Evolutionary conservation across 306 rosid species (phyloP).

Genomic region (Trichosanthes truncata): DNA sequence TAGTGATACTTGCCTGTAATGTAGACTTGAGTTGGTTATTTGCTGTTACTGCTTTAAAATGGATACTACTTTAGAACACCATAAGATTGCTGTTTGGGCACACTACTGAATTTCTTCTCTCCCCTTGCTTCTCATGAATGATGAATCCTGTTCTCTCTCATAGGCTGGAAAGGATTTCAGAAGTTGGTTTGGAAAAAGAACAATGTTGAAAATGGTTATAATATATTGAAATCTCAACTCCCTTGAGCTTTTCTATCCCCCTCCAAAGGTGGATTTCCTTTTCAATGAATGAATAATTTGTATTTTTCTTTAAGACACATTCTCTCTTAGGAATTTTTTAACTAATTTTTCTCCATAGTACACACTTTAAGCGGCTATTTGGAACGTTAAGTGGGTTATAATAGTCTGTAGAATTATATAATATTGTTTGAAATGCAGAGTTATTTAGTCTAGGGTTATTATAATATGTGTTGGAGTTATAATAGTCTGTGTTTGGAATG

Average conservation of each 20-base stretch:
- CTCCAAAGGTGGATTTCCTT: neutral
- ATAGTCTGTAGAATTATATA: no score
- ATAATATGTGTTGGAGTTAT: no score
- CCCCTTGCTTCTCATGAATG: neutral
- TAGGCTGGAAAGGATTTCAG: neutral
- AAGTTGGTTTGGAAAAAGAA: neutral
- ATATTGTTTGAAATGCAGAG: no score
- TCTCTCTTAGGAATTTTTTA: no score
- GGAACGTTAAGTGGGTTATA: no score
- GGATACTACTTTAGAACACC: neutral
- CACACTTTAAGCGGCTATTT: no score
- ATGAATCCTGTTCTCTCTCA: neutral
- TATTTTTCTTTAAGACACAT: no score
- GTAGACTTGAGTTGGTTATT: neutral
- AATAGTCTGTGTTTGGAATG: no score
- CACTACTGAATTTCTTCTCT: neutral
- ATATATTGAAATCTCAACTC: neutral
- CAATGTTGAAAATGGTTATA: no score
- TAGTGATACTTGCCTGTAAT: conserved; percentile 6
- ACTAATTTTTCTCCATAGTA: no score
- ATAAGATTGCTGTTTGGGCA: neutral
- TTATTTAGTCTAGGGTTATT: no score
- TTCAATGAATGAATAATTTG: no score
- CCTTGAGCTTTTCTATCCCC: neutral
- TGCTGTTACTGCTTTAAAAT: neutral